Percentiles rank a stretch among this genome's conserved stretches.
Conservation (phyloP, 2,329 filamentous ascomycete species). For the Akanthomyces muscarius region DNA sequence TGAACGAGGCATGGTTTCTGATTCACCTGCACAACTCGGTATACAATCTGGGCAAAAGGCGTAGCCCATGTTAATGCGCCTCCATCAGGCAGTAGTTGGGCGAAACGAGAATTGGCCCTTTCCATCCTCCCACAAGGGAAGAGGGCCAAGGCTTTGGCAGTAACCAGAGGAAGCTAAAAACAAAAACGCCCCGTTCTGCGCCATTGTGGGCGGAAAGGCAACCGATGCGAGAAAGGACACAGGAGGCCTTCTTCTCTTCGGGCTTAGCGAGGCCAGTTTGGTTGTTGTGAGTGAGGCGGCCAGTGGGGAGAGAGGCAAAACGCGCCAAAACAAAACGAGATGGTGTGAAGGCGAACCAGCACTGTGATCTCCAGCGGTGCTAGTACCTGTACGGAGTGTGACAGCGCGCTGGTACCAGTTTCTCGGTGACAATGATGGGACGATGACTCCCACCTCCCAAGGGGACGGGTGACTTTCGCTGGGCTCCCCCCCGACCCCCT, state of each 20-base stretch:
- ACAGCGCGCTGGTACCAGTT: neutral
- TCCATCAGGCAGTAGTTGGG: conserved; percentile 5
- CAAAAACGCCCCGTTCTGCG: neutral
- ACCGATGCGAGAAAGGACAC: neutral
- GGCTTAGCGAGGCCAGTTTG: neutral
- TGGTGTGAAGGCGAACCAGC: neutral
- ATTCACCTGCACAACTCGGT: neutral
- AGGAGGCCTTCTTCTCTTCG: neutral
- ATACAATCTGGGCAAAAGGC: neutral
- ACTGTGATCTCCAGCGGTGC: neutral
- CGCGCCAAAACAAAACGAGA: neutral
- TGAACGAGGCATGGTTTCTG: no score
- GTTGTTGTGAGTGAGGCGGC: neutral
- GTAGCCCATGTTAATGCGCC: neutral
- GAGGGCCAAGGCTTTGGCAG: neutral
- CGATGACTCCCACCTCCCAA: neutral
- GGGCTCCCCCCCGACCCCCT: neutral
- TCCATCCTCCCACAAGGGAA: no score
- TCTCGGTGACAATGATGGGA: neutral
- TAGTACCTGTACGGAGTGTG: conserved; percentile 10
- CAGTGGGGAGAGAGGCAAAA: neutral
- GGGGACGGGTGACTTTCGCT: neutral
- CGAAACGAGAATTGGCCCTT: neutral
- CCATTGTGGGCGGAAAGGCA: conserved; percentile 6
- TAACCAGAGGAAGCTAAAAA: neutral